Conservation (phyloP, 176 grass and related monocot species). For the Oropetium thomaeum region DNA sequence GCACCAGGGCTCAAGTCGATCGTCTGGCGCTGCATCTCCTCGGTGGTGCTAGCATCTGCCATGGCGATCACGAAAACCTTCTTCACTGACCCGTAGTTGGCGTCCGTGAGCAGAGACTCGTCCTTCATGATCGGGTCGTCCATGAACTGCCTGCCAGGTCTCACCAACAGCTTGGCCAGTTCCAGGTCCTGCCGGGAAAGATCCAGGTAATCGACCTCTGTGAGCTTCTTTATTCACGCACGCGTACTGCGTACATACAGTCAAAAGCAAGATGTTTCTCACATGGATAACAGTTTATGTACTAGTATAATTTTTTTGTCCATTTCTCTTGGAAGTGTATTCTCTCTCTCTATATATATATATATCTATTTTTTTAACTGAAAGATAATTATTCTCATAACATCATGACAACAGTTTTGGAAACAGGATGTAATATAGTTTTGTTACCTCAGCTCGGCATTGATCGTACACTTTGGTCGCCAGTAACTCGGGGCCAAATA, state of each 20-base stretch:
- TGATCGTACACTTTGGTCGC: conserved; percentile 27
- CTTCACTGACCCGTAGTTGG: conserved; percentile 47
- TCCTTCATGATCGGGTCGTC: conserved; percentile 38
- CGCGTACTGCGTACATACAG: neutral
- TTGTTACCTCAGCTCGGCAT: conserved; percentile 26
- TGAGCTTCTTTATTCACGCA: neutral
- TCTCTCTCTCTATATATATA: too few species aligned
- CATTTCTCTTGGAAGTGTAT: too few species aligned
- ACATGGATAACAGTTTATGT: neutral
- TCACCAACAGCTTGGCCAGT: conserved; percentile 42
- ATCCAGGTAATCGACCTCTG: neutral
- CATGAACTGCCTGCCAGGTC: conserved; percentile 33
- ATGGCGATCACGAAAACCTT: conserved; percentile 48
- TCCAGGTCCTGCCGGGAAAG: conserved; percentile 21
- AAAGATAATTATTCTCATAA: too few species aligned
- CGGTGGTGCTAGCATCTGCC: conserved; percentile 13
- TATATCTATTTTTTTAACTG: too few species aligned
- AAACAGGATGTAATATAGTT: neutral
- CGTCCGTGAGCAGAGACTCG: conserved; percentile 24
- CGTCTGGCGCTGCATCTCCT: conserved; percentile 43
- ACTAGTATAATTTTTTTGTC: too few species aligned
- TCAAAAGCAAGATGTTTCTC: too few species aligned
- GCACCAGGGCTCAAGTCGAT: conserved; percentile 26
- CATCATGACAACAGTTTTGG: too few species aligned
- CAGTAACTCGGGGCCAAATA: conserved; percentile 30